Conservation (phyloP, 2,329 filamentous ascomycete genomes). For the Colletotrichum sp. region DNA sequence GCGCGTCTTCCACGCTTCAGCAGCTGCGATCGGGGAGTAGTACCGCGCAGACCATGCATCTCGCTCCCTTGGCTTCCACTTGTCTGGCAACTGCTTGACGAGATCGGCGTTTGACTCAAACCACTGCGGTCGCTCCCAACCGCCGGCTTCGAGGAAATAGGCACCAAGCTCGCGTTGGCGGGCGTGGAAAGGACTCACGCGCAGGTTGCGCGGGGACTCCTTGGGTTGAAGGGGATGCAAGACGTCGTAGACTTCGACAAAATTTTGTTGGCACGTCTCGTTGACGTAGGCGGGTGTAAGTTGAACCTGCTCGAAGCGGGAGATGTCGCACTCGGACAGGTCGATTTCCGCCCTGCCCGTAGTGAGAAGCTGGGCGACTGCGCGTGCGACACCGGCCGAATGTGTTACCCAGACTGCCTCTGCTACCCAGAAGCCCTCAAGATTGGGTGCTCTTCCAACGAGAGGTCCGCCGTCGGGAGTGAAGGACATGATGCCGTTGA, state of each 20-base stretch:
- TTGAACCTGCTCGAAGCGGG: slow-evolving; percentile 67
- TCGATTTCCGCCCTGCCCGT: slow-evolving; percentile 60
- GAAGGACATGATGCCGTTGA: slow-evolving; percentile 72
- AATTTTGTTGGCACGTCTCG: slow-evolving; percentile 66
- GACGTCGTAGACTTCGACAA: slow-evolving; percentile 70
- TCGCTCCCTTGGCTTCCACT: slow-evolving; percentile 60
- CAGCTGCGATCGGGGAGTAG: slow-evolving; percentile 63
- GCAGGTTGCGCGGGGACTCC: slow-evolving; percentile 61
- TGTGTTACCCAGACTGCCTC: slow-evolving; percentile 73
- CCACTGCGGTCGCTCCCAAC: slow-evolving; percentile 70
- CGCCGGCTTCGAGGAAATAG: slow-evolving; percentile 63
- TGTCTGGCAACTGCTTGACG: slow-evolving; percentile 52
- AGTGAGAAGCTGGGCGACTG: slow-evolving; percentile 63
- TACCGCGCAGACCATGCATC: slow-evolving; percentile 64
- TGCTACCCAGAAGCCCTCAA: slow-evolving; percentile 68
- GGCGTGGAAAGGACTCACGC: slow-evolving; percentile 62
- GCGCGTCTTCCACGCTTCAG: slow-evolving; percentile 69
- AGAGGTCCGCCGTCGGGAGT: slow-evolving; percentile 68
- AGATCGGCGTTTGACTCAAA: slow-evolving; percentile 61
- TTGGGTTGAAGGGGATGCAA: slow-evolving; percentile 64
- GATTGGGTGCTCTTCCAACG: slow-evolving; percentile 60
- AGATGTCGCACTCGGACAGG: slow-evolving; percentile 62
- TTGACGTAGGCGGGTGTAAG: slow-evolving; percentile 58
- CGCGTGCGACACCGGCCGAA: slow-evolving; percentile 66
- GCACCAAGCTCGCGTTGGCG: slow-evolving; percentile 61